A percentile compares a stretch with the other conserved stretches of the same genome.
These are phyloP conservation scores for Hawksworthiomyces lignivorus DNA, from an alignment of 2,329 filamentous ascomycete genomes.

Conservation along the genomic window DNA sequence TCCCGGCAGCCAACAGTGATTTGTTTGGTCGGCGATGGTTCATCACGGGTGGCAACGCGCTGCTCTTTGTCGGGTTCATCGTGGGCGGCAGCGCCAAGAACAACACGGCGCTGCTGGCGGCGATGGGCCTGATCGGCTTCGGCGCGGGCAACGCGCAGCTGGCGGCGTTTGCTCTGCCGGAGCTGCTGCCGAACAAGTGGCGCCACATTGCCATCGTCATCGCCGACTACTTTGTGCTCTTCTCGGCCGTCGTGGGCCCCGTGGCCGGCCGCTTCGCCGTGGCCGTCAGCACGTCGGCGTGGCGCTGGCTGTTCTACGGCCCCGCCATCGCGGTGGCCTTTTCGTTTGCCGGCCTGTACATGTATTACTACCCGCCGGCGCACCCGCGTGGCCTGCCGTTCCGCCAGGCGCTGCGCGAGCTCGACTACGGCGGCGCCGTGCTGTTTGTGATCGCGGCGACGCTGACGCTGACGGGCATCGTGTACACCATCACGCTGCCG, in stretches of 20 bases:
- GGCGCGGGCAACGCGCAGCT: constrained; percentile 36
- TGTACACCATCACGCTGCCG: constrained; percentile 28
- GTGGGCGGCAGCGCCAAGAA: constrained; percentile 31
- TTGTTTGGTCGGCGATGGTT: constrained; percentile 40
- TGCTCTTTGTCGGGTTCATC: constrained; percentile 30
- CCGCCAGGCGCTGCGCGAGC: constrained; percentile 25
- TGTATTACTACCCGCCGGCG: constrained; percentile 26
- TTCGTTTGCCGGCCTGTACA: constrained; percentile 34
- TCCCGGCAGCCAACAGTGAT: constrained; percentile 42
- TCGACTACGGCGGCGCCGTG: constrained; percentile 31
- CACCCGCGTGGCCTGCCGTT: constrained; percentile 28
- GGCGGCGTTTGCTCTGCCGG: constrained; percentile 37
- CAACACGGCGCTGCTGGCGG: constrained; percentile 30
- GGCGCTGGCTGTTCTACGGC: constrained; percentile 38
- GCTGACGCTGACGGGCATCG: constrained; percentile 31
- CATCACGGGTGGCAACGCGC: constrained; percentile 32
- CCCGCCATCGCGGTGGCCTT: constrained; percentile 34
- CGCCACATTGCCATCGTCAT: constrained; percentile 35
- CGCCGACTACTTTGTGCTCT: constrained; percentile 32
- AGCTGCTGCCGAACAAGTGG: constrained; percentile 42
- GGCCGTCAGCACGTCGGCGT: constrained; percentile 17
- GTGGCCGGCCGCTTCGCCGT: constrained; percentile 35
- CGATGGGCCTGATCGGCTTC: constrained; percentile 34
- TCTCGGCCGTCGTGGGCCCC: constrained; percentile 38
- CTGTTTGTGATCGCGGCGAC: constrained; percentile 29